Evolutionary conservation across 2,329 filamentous ascomycete genomes (phyloP).

Genomic region (Aspergillus hiratsukae): DNA sequence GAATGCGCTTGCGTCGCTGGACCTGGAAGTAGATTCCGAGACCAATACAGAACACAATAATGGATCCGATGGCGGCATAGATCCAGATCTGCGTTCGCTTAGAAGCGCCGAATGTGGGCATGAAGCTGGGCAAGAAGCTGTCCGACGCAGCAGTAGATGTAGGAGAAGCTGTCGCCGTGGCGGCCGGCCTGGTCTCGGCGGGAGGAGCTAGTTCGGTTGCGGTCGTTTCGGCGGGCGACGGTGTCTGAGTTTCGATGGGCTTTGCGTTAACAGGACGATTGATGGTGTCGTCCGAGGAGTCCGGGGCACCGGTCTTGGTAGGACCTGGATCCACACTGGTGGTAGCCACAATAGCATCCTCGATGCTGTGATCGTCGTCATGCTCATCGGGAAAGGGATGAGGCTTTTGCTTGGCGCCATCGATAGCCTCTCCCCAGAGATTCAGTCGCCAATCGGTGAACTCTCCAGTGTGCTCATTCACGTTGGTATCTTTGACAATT

Average conservation of each 20-base stretch:
- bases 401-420: conserved; percentile 65
- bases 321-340: conserved; percentile 53
- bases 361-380: conserved; percentile 77
- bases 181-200: conserved; percentile 26
- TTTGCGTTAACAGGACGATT: conserved; percentile 62
- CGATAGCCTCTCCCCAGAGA: conserved; percentile 85
- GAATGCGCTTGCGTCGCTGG: conserved; percentile 70
- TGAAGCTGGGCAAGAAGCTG: conserved; percentile 72
- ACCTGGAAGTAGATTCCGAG: conserved; percentile 79
- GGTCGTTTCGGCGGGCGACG: conserved; percentile 15
- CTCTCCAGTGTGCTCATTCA: conserved; percentile 70
- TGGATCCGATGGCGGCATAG: conserved; percentile 78
- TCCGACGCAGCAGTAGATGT: conserved; percentile 37
- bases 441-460: conserved; percentile 92
- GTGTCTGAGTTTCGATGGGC: conserved; percentile 37
- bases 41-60: conserved; percentile 74
- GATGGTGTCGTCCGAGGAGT: conserved; percentile 58
- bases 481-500: conserved; percentile 75
- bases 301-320: conserved; percentile 42
- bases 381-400: conserved; percentile 78
- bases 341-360: conserved; percentile 57
- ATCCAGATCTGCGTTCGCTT: conserved; percentile 91
- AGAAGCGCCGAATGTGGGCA: conserved; percentile 85
- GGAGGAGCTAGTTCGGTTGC: conserved; percentile 23
- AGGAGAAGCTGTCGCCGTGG: conserved; percentile 26